These are phyloP conservation scores for Phaffia australis DNA, from an alignment of 768 basidiomycete species.

Conservation along the genomic window DNA sequence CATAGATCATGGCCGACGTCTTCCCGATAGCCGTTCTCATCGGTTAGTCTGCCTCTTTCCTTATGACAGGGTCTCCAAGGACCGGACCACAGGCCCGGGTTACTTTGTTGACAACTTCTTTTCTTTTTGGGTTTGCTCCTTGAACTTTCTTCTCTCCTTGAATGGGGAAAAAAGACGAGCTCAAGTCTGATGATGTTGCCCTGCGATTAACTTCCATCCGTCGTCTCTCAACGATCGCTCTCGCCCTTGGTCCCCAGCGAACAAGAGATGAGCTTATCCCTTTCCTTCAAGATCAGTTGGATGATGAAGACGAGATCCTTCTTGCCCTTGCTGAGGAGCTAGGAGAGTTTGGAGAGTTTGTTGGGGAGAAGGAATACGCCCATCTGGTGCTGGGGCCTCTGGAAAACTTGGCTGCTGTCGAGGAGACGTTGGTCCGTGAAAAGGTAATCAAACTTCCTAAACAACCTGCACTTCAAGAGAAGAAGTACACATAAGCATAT, in stretches of 20 bases:
- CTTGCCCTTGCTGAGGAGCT: slow-evolving; percentile 91
- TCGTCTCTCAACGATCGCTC: slow-evolving; percentile 92
- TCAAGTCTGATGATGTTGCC: slow-evolving; percentile 79
- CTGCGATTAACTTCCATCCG: slow-evolving; percentile 92
- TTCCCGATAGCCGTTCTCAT: slow-evolving; percentile 27
- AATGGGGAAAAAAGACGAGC: slow-evolving; percentile 14
- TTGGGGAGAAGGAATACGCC: slow-evolving; percentile 77
- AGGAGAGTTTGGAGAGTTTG: slow-evolving; percentile 70
- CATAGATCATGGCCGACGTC: slow-evolving; percentile 24
- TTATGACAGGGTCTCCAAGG: neutral
- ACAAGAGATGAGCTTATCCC: slow-evolving; percentile 90
- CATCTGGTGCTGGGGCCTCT: slow-evolving; percentile 81
- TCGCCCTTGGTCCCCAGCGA: slow-evolving; percentile 89
- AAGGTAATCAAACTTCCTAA: slow-evolving; percentile 52
- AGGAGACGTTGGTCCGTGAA: slow-evolving; percentile 94
- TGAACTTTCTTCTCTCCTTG: neutral
- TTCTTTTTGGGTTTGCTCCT: neutral
- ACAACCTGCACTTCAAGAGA: neutral
- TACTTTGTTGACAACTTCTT: neutral
- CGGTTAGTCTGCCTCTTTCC: slow-evolving; percentile 13
- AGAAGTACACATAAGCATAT: neutral
- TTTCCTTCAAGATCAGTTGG: slow-evolving; percentile 96
- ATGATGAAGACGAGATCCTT: slow-evolving; percentile 97
- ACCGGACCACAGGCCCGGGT: neutral
- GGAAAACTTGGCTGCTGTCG: slow-evolving; percentile 90